phyloP scores from a whole-genome alignment of 495 filamentous ascomycete genomes.

The Annulohypoxylon moriforme region DNA sequence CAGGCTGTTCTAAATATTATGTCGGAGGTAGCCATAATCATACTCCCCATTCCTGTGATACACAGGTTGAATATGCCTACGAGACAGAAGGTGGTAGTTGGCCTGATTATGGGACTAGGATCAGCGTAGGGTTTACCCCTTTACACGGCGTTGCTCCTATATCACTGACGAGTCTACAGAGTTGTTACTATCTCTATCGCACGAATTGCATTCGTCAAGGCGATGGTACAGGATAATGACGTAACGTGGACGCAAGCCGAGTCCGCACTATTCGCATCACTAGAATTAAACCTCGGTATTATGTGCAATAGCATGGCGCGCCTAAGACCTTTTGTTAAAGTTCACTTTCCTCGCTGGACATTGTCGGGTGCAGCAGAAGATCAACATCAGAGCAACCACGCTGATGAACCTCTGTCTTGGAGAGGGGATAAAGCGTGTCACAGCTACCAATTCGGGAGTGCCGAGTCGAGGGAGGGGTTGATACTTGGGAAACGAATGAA shows the following conservation, averaged over 20 bases:
- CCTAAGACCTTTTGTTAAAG: conserved; percentile 7
- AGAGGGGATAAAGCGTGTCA: not conserved
- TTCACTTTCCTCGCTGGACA: conserved; percentile 3
- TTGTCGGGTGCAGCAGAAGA: not conserved
- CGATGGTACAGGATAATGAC: conserved; percentile 7
- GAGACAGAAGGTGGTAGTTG: conserved; percentile 15
- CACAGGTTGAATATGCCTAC: conserved; percentile 3
- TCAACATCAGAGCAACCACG: not conserved
- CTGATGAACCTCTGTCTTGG: conserved; percentile 7
- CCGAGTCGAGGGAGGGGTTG: not conserved
- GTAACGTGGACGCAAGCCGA: conserved; percentile 16
- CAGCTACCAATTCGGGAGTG: conserved; percentile 4
- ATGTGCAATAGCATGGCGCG: conserved; percentile 13
- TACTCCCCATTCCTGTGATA: conserved; percentile 18
- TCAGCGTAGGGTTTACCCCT: conserved; percentile 4
- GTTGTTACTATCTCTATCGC: conserved; percentile 17
- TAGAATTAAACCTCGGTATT: conserved; percentile 23
- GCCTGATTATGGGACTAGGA: conserved; percentile 5
- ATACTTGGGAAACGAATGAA: not conserved
- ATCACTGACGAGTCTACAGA: not conserved
- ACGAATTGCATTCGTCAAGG: conserved; percentile 13
- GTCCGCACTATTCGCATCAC: conserved; percentile 4
- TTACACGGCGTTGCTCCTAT: not conserved
- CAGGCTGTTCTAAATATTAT: conserved; percentile 20
- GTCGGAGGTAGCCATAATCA: not conserved